Conservation (phyloP, 2,329 filamentous ascomycete species). For the Fusarium guadeloupense region DNA sequence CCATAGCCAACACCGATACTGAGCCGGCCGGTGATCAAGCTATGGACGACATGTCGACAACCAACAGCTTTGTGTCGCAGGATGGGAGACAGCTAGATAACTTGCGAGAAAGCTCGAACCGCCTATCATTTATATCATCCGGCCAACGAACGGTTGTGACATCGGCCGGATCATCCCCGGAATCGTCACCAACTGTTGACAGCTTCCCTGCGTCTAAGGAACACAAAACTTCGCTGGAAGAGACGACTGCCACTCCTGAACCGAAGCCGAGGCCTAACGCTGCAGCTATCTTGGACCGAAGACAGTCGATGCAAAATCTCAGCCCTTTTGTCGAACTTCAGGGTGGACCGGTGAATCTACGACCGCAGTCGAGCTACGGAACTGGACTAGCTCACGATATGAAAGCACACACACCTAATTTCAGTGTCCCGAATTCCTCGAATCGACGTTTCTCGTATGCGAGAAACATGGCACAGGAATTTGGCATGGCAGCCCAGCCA, state of each 20-base stretch:
- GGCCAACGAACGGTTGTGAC: conserved; percentile 69
- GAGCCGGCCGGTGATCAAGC: conserved; percentile 52
- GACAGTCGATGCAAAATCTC: conserved; percentile 61
- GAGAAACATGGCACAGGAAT: conserved; percentile 41
- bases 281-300: conserved; percentile 59
- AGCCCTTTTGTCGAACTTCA: conserved; percentile 55
- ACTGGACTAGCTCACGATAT: conserved; percentile 19
- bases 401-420: conserved; percentile 55
- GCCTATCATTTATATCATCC: conserved; percentile 68
- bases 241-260: conserved; percentile 45
- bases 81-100: conserved; percentile 68
- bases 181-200: conserved; percentile 64
- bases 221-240: conserved; percentile 30
- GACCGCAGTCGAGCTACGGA: conserved; percentile 37
- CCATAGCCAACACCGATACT: conserved; percentile 28
- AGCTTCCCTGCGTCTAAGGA: conserved; percentile 52
- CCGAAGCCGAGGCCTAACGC: conserved; percentile 61
- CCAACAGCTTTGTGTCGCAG: conserved; percentile 66
- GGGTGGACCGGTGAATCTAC: conserved; percentile 39
- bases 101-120: conserved; percentile 64
- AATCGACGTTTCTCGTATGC: conserved; percentile 57
- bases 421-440: conserved; percentile 60
- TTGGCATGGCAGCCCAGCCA: conserved; percentile 25
- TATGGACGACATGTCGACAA: conserved; percentile 64
- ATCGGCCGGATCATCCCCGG: conserved; percentile 63